These are phyloP conservation scores for Nemania abortiva DNA, from an alignment of 2,329 filamentous ascomycete species.

Conservation along the genomic window DNA sequence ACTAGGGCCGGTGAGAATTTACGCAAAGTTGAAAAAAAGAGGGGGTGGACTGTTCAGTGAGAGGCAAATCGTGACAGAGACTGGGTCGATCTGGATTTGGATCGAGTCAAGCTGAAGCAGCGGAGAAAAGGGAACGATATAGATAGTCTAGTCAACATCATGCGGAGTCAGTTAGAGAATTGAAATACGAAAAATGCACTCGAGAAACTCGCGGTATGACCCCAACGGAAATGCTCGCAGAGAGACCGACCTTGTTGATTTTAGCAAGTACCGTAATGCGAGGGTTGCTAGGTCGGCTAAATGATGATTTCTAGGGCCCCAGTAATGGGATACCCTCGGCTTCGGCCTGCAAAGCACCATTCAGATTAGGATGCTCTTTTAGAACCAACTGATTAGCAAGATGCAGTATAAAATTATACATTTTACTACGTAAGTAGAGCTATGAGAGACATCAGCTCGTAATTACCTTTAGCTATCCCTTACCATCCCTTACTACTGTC, in stretches of 20 bases:
- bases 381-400: not conserved
- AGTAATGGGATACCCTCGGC: too few species aligned
- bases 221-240: not conserved
- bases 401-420: too few species aligned
- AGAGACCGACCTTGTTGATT: not conserved
- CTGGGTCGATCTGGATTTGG: slow-evolving; percentile 10
- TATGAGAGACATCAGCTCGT: not conserved
- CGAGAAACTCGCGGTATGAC: not conserved
- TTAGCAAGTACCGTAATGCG: not conserved
- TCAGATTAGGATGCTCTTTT: too few species aligned
- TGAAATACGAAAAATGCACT: slow-evolving; percentile 18
- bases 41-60: slow-evolving; percentile 21
- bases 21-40: slow-evolving; percentile 20
- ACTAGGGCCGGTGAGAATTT: slow-evolving; percentile 6
- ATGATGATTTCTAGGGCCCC: too few species aligned
- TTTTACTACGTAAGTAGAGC: too few species aligned
- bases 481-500: not conserved
- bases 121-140: slow-evolving; percentile 24
- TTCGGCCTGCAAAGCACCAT: not conserved
- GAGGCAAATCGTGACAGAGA: slow-evolving; percentile 29
- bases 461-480: not conserved
- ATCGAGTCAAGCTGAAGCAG: slow-evolving; percentile 20
- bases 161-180: slow-evolving; percentile 37
- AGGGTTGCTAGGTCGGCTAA: not conserved
- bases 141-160: slow-evolving; percentile 32